Evolutionary conservation across 495 filamentous ascomycete species (phyloP), one percentile per base, ranked within the genome.

Genomic region (Penicillium taxi): DNA sequence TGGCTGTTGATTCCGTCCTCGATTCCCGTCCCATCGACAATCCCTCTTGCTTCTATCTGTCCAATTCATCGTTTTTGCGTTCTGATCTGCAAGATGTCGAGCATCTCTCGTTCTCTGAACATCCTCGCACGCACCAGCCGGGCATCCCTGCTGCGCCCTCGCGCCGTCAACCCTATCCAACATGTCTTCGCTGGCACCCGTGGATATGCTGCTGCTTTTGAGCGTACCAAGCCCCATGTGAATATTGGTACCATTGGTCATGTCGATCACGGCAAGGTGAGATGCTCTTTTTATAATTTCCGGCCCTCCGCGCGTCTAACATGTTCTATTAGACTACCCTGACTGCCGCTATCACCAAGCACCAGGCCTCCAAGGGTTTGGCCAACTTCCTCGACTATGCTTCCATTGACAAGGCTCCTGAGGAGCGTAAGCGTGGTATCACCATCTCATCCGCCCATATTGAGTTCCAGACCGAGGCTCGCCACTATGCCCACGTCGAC

Each of bases 181-280:
- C 77, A 82, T 63, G 77, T 80, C 57, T 73, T 85, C 41, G 73
- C 73, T 45, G 70, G 69, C 45, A 71, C 67, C 48, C 73, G 85
- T 52, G 73, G 76, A 48, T 78, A 91, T 54, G 88, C 86, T 33
- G 73, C 77, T 35, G 81, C 76, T 48, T 98, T 82, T 59, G 77
- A 94, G 75, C 78, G 91, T 45, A 82, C 71, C 58, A 98, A 96
- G 73, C 91, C 93, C 35, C 91, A 98, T 58, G 88, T 96, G 45
- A 98, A 98, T 68, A 90, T 98, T 55, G 91, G 86, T 63, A 98
- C 91, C 48, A 98, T 98, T 69, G 91, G 91, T 45, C 91, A 98
- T 70, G 91, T 98, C 63, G 91, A 98, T 77, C 91, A 98, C 67
- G 91, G 91, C 70, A 98, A 98, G 82, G 90, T 93, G 64, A 50